Percentiles rank a stretch among this genome's conserved stretches.
phyloP scores from a whole-genome alignment of 2,329 filamentous ascomycete species.

The Colletotrichum sublineola region DNA sequence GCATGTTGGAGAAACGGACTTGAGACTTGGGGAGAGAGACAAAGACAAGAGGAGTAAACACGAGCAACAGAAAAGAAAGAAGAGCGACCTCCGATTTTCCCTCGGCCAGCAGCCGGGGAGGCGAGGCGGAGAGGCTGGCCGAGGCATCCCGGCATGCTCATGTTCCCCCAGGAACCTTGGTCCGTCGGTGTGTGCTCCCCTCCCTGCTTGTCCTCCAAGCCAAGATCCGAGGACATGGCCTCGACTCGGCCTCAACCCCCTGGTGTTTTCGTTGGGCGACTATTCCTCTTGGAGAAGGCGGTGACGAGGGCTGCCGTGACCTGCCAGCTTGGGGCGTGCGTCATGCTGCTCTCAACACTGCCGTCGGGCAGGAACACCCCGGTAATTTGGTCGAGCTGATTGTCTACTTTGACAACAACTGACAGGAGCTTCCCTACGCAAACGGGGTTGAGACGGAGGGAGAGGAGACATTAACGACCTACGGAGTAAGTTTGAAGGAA shows the following conservation, averaged over 20 bases:
- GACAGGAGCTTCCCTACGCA: constrained; percentile 21
- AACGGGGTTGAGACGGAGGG: constrained; percentile 19
- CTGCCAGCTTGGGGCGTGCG: constrained; percentile 35
- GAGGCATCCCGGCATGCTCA: constrained; percentile 27
- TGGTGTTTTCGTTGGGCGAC: constrained; percentile 43
- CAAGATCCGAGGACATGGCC: constrained; percentile 1
- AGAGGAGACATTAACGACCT: background rate
- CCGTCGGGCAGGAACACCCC: constrained; percentile 30
- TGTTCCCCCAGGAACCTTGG: background rate
- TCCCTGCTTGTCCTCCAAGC: background rate
- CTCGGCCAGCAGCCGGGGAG: constrained; percentile 32
- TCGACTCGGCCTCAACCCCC: constrained; percentile 42
- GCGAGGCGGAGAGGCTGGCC: constrained; percentile 32
- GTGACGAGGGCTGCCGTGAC: constrained; percentile 23
- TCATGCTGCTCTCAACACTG: constrained; percentile 41
- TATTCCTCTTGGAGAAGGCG: constrained; percentile 18
- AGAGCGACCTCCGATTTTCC: constrained; percentile 14
- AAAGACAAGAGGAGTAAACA: background rate
- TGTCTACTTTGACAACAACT: constrained; percentile 10
- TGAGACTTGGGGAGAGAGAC: background rate
- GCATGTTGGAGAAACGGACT: background rate
- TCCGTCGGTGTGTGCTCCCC: background rate
- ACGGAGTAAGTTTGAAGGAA: background rate
- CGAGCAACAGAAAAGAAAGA: background rate
- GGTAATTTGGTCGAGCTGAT: constrained; percentile 3